Conservation (phyloP, 2,329 filamentous ascomycete species). For the Colletotrichum sp. region DNA sequence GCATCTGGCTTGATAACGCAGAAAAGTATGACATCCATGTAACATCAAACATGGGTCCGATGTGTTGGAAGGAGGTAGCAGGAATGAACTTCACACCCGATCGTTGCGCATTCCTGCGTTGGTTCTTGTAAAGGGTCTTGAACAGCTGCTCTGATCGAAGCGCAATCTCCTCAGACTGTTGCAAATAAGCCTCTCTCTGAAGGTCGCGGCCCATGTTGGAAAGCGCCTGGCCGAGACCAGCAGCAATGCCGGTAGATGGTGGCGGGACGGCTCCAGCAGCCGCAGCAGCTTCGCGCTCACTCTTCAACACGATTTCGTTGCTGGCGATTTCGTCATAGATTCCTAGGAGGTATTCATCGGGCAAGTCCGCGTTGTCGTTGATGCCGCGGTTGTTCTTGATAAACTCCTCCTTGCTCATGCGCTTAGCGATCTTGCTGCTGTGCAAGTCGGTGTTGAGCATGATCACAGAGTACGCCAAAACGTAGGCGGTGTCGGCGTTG, state of each 20-base stretch:
- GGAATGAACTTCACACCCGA: constrained; percentile 80
- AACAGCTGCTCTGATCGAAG: constrained; percentile 81
- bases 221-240: constrained; percentile 85
- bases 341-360: constrained; percentile 84
- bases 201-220: constrained; percentile 91
- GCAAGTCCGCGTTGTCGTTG: constrained; percentile 93
- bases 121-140: constrained; percentile 89
- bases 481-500: constrained; percentile 97
- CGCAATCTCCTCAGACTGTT: constrained; percentile 93
- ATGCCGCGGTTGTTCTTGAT: constrained; percentile 99
- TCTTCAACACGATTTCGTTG: constrained; percentile 94
- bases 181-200: constrained; percentile 89
- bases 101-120: constrained; percentile 79
- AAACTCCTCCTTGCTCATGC: constrained; percentile 97
- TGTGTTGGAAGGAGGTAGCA: constrained; percentile 91
- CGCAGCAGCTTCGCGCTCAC: constrained; percentile 87
- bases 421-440: constrained; percentile 79
- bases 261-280: constrained; percentile 71
- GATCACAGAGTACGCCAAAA: constrained; percentile 95
- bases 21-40: constrained; percentile 99
- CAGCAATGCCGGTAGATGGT: constrained; percentile 72
- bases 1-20: constrained; percentile 89
- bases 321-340: constrained; percentile 92
- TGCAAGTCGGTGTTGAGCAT: constrained; percentile 96
- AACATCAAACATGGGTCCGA: constrained; percentile 98